These are phyloP conservation scores for Boeremia lycopersici DNA, from an alignment of 2,329 filamentous ascomycete genomes.

Conservation along the genomic window DNA sequence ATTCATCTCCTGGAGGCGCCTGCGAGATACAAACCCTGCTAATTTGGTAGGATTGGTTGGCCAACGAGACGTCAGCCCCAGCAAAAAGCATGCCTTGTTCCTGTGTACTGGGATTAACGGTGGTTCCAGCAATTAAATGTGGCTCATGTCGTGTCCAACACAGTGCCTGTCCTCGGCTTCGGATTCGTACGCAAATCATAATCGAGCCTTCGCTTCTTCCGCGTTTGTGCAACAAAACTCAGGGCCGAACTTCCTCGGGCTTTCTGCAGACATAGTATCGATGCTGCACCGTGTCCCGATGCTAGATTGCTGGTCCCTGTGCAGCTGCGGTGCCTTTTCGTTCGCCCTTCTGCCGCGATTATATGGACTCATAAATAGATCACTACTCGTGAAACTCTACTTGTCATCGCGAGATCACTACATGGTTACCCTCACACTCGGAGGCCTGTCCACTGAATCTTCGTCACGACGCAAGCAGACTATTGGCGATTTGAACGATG, in stretches of 20 bases:
- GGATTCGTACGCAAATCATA: conserved; percentile 16
- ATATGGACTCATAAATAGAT: neutral
- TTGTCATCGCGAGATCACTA: conserved; percentile 12
- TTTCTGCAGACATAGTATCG: conserved; percentile 15
- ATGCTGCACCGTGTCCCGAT: conserved; percentile 21
- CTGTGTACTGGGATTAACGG: conserved; percentile 45
- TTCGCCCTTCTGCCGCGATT: conserved; percentile 11
- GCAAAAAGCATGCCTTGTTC: conserved; percentile 29
- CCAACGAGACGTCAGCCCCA: conserved; percentile 34
- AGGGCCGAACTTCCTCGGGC: conserved; percentile 19
- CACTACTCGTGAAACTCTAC: conserved; percentile 24
- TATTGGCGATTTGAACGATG: conserved; percentile 17
- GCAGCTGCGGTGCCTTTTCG: conserved; percentile 13
- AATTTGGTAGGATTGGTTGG: conserved; percentile 9
- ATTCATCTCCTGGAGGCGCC: neutral
- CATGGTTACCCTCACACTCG: conserved; percentile 24
- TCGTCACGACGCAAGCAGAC: conserved; percentile 29
- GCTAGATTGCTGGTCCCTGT: conserved; percentile 20
- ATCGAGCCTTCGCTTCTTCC: conserved; percentile 2
- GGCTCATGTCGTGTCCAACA: conserved; percentile 41
- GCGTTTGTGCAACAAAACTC: conserved; percentile 16
- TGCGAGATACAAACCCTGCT: neutral
- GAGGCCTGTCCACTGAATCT: conserved; percentile 19
- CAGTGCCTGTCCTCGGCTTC: conserved; percentile 27
- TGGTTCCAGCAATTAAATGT: conserved; percentile 43